Conservation (phyloP, 1,284 basidiomycete genomes). For the Moniliella sp. region DNA sequence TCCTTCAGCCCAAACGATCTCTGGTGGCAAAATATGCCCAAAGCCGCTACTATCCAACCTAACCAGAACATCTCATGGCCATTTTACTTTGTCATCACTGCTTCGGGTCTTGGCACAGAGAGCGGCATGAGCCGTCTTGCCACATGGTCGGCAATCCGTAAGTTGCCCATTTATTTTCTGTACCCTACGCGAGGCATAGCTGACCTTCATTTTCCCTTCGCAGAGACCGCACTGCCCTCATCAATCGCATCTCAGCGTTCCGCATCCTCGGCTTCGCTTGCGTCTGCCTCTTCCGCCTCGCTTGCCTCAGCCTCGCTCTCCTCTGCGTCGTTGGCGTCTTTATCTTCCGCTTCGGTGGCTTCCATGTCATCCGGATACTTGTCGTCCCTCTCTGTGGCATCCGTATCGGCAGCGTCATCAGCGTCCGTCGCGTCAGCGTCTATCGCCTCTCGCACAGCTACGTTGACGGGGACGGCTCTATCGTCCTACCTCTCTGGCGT, state of each 20-base stretch:
- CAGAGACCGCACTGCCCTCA: conserved; percentile 14
- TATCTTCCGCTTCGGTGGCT: conserved; percentile 4
- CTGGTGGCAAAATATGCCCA: conserved; percentile 13
- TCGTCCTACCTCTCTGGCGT: conserved; percentile 2
- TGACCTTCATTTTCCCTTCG: no score
- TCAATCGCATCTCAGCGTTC: conserved; percentile 5
- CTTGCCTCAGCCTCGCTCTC: no score
- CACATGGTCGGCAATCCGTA: conserved; percentile 16
- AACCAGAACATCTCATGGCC: conserved; percentile 23
- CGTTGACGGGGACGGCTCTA: conserved; percentile 2
- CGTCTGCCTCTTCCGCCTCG: conserved; percentile 3
- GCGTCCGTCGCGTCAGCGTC: conserved; percentile 5
- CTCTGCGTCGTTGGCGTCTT: conserved; percentile 2
- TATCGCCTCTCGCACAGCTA: conserved; percentile 6
- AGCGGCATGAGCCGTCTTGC: conserved; percentile 12
- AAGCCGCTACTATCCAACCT: conserved; percentile 13
- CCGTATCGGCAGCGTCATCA: conserved; percentile 4
- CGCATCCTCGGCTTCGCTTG: background rate
- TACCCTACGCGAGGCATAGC: no score
- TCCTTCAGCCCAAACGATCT: conserved; percentile 15
- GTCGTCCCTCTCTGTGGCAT: no score
- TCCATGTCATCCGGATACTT: conserved; percentile 2
- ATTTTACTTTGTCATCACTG: conserved; percentile 23
- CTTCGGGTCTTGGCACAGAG: conserved; percentile 6
- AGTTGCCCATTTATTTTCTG: no score